Percentiles rank a stretch among this genome's conserved stretches.
Evolutionary conservation across 306 rosid genomes (phyloP).

Genomic region (Cicer bijugum): DNA sequence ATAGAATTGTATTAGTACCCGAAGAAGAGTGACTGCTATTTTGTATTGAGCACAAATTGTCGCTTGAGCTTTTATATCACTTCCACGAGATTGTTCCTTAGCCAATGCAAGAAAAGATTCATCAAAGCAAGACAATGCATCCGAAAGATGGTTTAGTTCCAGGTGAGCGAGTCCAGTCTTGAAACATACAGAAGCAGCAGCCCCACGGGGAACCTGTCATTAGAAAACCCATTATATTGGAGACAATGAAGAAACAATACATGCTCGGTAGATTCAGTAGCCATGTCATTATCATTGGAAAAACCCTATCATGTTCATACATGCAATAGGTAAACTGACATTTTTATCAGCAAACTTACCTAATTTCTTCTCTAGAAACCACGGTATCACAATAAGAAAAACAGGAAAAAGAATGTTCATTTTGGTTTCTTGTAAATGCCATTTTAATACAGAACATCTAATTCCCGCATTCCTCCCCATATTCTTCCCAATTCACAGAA

Average conservation of each 20-base stretch:
- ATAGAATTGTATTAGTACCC: slow-evolving; percentile 58
- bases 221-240: slow-evolving; percentile 42
- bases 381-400: not conserved
- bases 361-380: slow-evolving; percentile 31
- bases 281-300: slow-evolving; percentile 28
- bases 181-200: slow-evolving; percentile 86
- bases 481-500: slow-evolving; percentile 12
- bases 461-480: slow-evolving; percentile 28
- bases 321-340: slow-evolving; percentile 16
- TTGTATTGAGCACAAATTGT: slow-evolving; percentile 98
- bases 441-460: slow-evolving; percentile 28
- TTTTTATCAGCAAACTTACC: slow-evolving; percentile 30
- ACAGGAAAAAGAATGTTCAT: slow-evolving; percentile 21
- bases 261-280: not conserved
- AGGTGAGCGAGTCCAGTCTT: slow-evolving; percentile 95
- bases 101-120: slow-evolving; percentile 96
- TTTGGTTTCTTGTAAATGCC: slow-evolving; percentile 12
- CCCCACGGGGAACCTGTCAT: slow-evolving; percentile 95
- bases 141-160: slow-evolving; percentile 91
- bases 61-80: slow-evolving; percentile 96
- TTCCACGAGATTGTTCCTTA: slow-evolving; percentile 94
- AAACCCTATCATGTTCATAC: slow-evolving; percentile 5
- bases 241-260: slow-evolving; percentile 6
- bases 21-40: slow-evolving; percentile 92
- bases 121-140: slow-evolving; percentile 92